Evolutionary conservation across 495 filamentous ascomycete species (phyloP).

Genomic region (Daldinia decipiens): DNA sequence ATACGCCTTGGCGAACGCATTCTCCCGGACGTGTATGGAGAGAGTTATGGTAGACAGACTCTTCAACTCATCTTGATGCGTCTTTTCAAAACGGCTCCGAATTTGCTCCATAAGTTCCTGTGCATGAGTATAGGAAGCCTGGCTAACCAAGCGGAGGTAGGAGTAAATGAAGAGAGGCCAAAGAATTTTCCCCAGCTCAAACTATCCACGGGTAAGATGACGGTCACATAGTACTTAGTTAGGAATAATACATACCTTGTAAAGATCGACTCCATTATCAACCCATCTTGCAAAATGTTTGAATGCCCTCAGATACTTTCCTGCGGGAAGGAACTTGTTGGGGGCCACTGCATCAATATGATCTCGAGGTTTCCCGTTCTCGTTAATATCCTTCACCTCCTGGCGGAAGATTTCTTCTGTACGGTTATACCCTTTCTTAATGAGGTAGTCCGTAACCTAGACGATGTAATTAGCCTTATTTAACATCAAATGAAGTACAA

Average conservation of each 20-base stretch:
- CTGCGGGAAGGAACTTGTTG: constrained; percentile 42
- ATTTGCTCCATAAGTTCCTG: constrained; percentile 75
- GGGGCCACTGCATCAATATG: constrained; percentile 28
- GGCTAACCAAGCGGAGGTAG: constrained; percentile 81
- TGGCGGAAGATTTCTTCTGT: constrained; percentile 93
- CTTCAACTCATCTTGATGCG: constrained; percentile 80
- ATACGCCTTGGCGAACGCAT: constrained; percentile 78
- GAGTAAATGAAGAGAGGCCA: constrained; percentile 97
- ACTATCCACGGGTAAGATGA: constrained; percentile 61
- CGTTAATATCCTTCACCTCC: constrained; percentile 71
- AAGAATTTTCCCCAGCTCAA: constrained; percentile 84
- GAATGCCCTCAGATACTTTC: constrained; percentile 78
- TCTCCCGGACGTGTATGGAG: constrained; percentile 79
- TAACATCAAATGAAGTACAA: not conserved
- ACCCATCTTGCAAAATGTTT: constrained; percentile 81
- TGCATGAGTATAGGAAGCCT: constrained; percentile 74
- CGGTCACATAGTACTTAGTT: not conserved
- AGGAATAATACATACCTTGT: constrained; percentile 71
- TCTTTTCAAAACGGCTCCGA: constrained; percentile 73
- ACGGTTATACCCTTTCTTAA: constrained; percentile 92
- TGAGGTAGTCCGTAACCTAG: constrained; percentile 94
- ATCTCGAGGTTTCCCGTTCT: constrained; percentile 43
- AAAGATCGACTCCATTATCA: constrained; percentile 88
- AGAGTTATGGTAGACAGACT: constrained; percentile 73
- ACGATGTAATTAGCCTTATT: not conserved